Base-by-base conservation (phyloP, 148 eudicot species). In the Rheum nobile region DNA sequence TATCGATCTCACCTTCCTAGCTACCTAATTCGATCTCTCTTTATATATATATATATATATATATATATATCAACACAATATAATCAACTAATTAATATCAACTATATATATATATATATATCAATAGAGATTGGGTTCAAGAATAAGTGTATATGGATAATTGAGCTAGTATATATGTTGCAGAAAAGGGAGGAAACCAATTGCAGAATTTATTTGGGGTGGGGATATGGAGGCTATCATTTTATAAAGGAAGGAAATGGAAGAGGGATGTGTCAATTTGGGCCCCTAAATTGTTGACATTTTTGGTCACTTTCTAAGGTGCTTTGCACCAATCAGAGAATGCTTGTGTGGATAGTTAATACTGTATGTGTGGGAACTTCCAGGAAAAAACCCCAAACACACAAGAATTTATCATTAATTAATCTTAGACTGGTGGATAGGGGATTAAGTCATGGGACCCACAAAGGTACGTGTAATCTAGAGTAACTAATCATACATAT, bases 311-410 rank as follows among this genome's bases (percentile, higher is more conserved):
- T 59, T 59, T 59, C 16, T 2, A 26, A 39, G 52, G 17, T 72
- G 78, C 26, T 69, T 9, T n/a, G 76, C 19, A 39, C 29, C 10
- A 79, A 35, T 72, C 44, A 59, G 74, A 75, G 79, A 50, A 84
- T 79, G 86, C 90, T 85, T 84, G 85, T 79, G 78, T 76, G 79
- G 80, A 76, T 83, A 83, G 85, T 81, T 82, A 84, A 80, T 74
- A 80, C 77, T 75, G 80, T 75, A 80, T 57, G 75, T 61, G 67
- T 61, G 67, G 67, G 67, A 61, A 61, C 35, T 61, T 61, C 67
- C 8, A 61, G 84, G 79, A 85, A n/a, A 79, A 78, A 88, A 84
- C 69, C 67, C 89, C 87, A 81, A 83, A 77, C 75, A 83, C 78
- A 80, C 31, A 21, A 54, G 3, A 54, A 54, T 8, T 54, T 24